These are phyloP conservation scores for Verticillium albo-atrum DNA, from an alignment of 2,329 filamentous ascomycete genomes.

Conservation along the genomic window DNA sequence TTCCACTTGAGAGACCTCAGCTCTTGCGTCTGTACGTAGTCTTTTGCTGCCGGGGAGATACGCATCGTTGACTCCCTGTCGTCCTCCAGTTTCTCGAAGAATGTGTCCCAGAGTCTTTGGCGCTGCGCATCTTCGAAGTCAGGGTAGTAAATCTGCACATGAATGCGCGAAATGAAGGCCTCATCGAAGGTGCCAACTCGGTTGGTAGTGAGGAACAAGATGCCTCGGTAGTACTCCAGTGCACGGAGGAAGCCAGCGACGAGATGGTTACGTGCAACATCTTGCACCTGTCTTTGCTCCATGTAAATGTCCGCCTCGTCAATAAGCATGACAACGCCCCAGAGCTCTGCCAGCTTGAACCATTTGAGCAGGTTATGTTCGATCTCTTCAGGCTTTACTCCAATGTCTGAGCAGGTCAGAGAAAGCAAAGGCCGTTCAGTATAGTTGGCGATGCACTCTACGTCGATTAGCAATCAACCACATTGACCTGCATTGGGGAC, in stretches of 20 bases:
- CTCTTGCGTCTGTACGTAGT: constrained; percentile 13
- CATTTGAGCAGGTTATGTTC: constrained; percentile 10
- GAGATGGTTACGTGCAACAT: neutral
- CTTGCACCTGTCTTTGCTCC: neutral
- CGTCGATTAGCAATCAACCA: neutral
- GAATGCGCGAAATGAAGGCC: constrained; percentile 24
- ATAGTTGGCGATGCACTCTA: neutral
- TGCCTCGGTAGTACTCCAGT: constrained; percentile 24
- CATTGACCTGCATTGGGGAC: neutral
- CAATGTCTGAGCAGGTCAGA: neutral
- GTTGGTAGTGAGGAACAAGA: constrained; percentile 25
- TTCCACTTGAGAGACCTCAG: constrained; percentile 16
- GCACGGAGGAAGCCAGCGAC: constrained; percentile 20
- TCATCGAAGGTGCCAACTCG: constrained; percentile 23
- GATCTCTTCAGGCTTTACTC: constrained; percentile 4
- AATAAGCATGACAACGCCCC: constrained; percentile 21
- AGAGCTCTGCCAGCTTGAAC: constrained; percentile 17
- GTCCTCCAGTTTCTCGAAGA: constrained; percentile 19
- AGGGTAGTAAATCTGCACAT: constrained; percentile 21
- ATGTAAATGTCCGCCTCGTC: constrained; percentile 22
- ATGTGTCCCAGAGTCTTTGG: constrained; percentile 19
- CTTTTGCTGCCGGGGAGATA: constrained; percentile 13
- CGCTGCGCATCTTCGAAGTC: constrained; percentile 20
- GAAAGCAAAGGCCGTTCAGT: neutral
- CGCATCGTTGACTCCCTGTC: constrained; percentile 19